Percentiles rank a stretch among this genome's conserved stretches.
phyloP scores from a whole-genome alignment of 225 moss, liverwort and hornwort genomes.

The Anthoceros angustus region DNA sequence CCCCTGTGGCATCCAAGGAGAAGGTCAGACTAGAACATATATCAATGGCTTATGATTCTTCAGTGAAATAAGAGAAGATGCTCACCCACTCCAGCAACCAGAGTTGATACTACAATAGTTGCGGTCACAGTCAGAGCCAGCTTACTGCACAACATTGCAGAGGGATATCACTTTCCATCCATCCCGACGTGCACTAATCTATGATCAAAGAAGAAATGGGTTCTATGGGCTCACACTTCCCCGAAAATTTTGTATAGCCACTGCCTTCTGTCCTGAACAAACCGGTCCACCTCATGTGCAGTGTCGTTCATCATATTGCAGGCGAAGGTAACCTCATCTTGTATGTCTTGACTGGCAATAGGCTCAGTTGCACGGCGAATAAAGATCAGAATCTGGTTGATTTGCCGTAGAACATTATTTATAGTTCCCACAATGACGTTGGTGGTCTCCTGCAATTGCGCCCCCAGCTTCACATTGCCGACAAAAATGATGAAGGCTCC shows the following conservation, averaged over 20 bases:
- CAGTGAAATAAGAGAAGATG: not conserved
- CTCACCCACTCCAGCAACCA: slow-evolving; percentile 17
- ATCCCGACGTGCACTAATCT: not conserved
- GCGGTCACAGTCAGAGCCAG: slow-evolving; percentile 14
- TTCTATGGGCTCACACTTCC: not conserved
- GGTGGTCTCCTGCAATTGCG: slow-evolving; percentile 13
- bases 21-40: not conserved
- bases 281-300: not conserved
- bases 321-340: slow-evolving; percentile 14
- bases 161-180: not conserved
- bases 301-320: slow-evolving; percentile 14
- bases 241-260: not conserved
- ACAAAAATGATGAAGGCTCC: slow-evolving; percentile 15
- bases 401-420: slow-evolving; percentile 2
- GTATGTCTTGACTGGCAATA: slow-evolving; percentile 21
- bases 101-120: slow-evolving; percentile 10
- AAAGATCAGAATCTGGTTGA: slow-evolving; percentile 3
- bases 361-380: slow-evolving; percentile 12
- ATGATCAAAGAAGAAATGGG: not conserved
- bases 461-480: slow-evolving; percentile 15
- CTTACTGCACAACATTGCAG: slow-evolving; percentile 19
- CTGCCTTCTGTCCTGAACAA: not conserved
- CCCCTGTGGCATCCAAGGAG: not conserved
- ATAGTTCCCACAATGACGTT: slow-evolving; percentile 13
- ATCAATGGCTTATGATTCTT: not conserved